Conservation (phyloP, 2,329 filamentous ascomycete genomes). For the Nigrospora sphaerica region DNA sequence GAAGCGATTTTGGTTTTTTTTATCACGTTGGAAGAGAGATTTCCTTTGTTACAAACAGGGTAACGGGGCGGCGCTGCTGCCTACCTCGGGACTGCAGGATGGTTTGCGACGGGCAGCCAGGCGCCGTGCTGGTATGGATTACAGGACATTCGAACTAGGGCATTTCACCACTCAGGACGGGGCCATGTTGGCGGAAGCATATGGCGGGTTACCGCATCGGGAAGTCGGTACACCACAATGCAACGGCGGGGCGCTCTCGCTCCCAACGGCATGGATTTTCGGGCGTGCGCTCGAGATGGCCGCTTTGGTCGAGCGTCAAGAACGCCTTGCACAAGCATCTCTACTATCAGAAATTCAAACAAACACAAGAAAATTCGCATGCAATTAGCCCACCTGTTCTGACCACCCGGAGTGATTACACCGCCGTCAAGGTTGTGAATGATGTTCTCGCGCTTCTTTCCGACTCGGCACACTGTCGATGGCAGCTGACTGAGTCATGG, state of each 20-base stretch:
- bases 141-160: background rate
- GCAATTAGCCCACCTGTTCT: no score
- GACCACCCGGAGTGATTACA: no score
- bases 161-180: background rate
- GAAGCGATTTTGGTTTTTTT: background rate
- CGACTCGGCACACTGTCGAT: no score
- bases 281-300: no score
- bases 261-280: background rate
- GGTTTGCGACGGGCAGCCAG: no score
- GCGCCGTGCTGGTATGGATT: background rate
- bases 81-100: no score
- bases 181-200: background rate
- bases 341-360: background rate
- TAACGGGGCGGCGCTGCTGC: no score
- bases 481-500: no score
- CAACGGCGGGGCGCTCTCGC: background rate
- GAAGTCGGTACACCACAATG: background rate
- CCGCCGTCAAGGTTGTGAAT: no score
- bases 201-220: background rate
- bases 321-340: background rate
- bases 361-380: background rate
- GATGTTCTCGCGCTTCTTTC: no score
- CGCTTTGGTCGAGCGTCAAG: background rate
- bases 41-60: no score
- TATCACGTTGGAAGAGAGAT: background rate